Evolutionary conservation across 2,329 filamentous ascomycete genomes (phyloP), one percentile per base, ranked within the genome.

Genomic region (Verticillium nonalfalfae): DNA sequence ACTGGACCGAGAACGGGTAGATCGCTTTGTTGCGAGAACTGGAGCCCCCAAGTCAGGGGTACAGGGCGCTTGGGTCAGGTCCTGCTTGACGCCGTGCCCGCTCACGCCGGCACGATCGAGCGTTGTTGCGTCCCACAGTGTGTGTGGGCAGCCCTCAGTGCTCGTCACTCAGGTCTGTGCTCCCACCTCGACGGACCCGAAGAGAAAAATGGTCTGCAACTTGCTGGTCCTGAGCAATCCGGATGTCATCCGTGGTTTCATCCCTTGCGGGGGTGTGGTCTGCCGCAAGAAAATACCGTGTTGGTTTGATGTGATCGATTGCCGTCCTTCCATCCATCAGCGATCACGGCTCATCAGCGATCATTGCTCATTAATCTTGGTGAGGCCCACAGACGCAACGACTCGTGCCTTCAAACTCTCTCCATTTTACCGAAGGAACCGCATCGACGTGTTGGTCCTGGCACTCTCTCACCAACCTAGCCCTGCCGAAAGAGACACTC

Each of bases 191-290:
- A 50, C 18, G 45, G 10, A 13, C 18, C 18, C 45, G 45, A 21
- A 33, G 54, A 56, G 34, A 21, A 18, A 34, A 56, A 56, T 15
- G 33, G 26, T 14, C 54, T 56, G 31, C 14, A 10, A 26, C 33
- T 26, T 58, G 26, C 13, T 45, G 57, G 40, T 58, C 57, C 21
- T 45, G 57, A 58, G 60, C 21, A 26, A 45, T 56, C 60, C 59
- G 64, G 62, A 63, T 62, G 36, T 33, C 34, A 56, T 38, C 64
- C 61, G 40, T 57, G 56, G 64, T 66, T 66, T 65, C 63, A 65
- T 64, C 61, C 21, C 35, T 14, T 36, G 59, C 62, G 54, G 59
- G 61, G 63, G 45, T 55, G 26, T 59, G 35, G 45, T 50, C 15
- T 56, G 55, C 21, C 45, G 45, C 45, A 50, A 50, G 45, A 50